Evolutionary conservation across 148 eudicot species (phyloP).

Genomic region (Camellia japonica): DNA sequence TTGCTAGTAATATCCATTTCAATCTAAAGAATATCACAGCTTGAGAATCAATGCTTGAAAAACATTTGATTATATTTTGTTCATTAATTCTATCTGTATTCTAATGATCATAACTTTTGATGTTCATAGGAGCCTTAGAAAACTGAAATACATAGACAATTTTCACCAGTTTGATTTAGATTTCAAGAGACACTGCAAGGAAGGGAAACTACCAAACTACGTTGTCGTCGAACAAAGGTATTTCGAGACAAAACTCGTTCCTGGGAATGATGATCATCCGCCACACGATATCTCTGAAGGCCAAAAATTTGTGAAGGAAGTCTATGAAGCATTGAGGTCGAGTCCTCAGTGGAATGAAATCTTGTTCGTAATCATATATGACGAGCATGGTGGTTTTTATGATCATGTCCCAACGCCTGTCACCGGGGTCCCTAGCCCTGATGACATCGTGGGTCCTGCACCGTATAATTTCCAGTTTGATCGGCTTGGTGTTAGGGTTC

Average conservation of each 20-base stretch:
- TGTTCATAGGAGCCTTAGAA: conserved; percentile 37
- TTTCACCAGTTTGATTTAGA: conserved; percentile 44
- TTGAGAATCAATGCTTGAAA: neutral
- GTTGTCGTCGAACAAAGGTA: conserved; percentile 54
- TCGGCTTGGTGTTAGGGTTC: conserved; percentile 86
- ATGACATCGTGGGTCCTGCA: conserved; percentile 56
- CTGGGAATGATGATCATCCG: conserved; percentile 65
- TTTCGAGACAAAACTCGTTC: conserved; percentile 31
- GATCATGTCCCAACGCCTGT: conserved; percentile 78
- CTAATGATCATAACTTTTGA: neutral
- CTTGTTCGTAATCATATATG: conserved; percentile 59
- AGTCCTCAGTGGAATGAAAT: conserved; percentile 91
- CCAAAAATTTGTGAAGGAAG: conserved; percentile 67
- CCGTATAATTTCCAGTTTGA: conserved; percentile 62
- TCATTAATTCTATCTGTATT: no score
- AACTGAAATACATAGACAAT: conserved; percentile 22
- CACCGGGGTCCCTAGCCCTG: conserved; percentile 68
- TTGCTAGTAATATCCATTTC: no score
- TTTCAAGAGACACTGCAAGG: conserved; percentile 47
- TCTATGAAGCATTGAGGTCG: conserved; percentile 68
- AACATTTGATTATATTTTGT: no score
- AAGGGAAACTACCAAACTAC: conserved; percentile 56
- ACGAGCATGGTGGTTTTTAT: conserved; percentile 88
- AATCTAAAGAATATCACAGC: neutral
- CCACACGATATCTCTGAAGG: conserved; percentile 70